Conservation (phyloP, 1,284 basidiomycete species). For the Irpex sp. region DNA sequence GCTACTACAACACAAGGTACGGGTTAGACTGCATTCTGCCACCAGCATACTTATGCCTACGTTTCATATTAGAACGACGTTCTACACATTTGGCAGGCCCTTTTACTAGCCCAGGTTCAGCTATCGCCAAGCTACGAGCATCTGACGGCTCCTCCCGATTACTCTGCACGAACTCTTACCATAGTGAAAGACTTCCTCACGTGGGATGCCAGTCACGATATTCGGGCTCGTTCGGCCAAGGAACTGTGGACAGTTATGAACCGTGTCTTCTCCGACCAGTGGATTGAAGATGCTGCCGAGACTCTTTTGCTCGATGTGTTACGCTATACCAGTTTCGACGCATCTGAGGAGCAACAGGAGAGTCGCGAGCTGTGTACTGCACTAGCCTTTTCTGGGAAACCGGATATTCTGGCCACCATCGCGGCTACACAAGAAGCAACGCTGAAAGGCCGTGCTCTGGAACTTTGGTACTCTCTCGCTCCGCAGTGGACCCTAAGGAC, state of each 20-base stretch:
- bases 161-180: constrained; percentile 23
- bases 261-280: not conserved
- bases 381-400: not conserved
- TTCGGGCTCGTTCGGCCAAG: not conserved
- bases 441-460: not conserved
- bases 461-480: not conserved
- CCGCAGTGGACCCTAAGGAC: not conserved
- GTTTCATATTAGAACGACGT: constrained; percentile 31
- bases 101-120: constrained; percentile 46
- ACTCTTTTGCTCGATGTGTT: not conserved
- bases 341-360: not conserved
- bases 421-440: not conserved
- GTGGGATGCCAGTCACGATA: not conserved
- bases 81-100: constrained; percentile 45
- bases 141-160: constrained; percentile 29
- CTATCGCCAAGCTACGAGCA: constrained; percentile 36
- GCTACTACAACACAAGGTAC: not conserved
- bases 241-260: constrained; percentile 3
- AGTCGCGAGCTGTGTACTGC: not conserved
- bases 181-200: constrained; percentile 24
- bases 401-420: not conserved
- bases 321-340: not conserved
- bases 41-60: not conserved
- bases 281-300: not conserved
- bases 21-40: not conserved